Conservation (phyloP, 169 alveolate species). For the Cystoisospora suis region DNA sequence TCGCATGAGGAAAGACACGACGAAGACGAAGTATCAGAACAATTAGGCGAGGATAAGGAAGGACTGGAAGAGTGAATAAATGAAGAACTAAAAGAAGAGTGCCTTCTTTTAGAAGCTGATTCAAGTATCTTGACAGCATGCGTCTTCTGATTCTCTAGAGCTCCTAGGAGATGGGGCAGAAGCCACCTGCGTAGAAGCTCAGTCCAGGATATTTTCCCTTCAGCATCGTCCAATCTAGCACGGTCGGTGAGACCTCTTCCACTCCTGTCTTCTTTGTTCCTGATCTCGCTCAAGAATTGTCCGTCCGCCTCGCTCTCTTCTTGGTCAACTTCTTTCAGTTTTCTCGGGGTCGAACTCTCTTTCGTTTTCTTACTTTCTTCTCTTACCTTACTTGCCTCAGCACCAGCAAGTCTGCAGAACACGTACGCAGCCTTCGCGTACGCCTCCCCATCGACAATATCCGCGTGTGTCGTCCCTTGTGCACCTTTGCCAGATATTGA, state of each 20-base stretch:
- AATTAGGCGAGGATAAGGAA: too few species aligned
- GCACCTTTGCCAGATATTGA: too few species aligned
- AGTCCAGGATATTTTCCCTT: neutral
- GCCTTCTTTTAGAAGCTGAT: too few species aligned
- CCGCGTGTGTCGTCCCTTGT: too few species aligned
- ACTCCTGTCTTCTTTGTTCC: too few species aligned
- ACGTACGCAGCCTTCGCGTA: conserved; percentile 34
- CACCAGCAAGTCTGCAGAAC: neutral
- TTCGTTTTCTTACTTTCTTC: neutral
- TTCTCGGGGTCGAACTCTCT: neutral
- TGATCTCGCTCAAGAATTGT: neutral
- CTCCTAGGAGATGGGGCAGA: neutral
- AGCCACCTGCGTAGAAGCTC: neutral
- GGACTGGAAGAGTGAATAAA: too few species aligned
- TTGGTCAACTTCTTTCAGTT: neutral
- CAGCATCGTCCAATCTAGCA: too few species aligned
- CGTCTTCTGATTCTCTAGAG: neutral
- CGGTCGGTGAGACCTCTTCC: too few species aligned
- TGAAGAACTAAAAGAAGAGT: too few species aligned
- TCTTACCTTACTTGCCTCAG: neutral
- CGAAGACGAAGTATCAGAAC: too few species aligned
- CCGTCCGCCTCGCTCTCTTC: neutral
- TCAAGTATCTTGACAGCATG: neutral
- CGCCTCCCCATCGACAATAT: conserved; percentile 15
- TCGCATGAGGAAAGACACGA: too few species aligned